phyloP scores from a whole-genome alignment of 805 yeast genomes.

The Saccharomycopsis fibuligera region DNA sequence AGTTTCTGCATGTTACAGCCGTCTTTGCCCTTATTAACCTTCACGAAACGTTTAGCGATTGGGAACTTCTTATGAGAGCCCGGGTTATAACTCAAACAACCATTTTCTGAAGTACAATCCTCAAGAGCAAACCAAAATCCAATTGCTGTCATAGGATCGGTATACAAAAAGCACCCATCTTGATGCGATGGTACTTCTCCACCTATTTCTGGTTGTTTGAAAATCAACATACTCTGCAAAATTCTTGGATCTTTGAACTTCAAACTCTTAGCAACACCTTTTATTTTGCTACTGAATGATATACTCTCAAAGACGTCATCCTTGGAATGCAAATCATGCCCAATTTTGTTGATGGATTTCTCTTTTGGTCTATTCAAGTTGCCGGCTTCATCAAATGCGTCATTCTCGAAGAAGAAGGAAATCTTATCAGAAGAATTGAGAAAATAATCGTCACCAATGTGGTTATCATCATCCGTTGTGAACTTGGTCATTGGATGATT shows the following conservation, averaged over 20 bases:
- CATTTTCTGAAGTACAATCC: constrained; percentile 60
- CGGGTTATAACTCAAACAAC: constrained; percentile 63
- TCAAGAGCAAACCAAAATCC: constrained; percentile 83
- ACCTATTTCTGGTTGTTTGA: constrained; percentile 70
- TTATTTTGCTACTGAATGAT: constrained; percentile 46
- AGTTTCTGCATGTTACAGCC: constrained; percentile 32
- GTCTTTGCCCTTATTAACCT: constrained; percentile 48
- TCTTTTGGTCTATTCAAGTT: constrained; percentile 49
- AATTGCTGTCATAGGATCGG: constrained; percentile 62
- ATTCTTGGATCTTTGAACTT: constrained; percentile 61
- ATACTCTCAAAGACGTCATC: constrained; percentile 42
- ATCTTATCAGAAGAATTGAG: constrained; percentile 63
- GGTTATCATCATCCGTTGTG: constrained; percentile 53
- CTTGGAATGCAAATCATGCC: constrained; percentile 65
- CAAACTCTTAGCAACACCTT: constrained; percentile 45
- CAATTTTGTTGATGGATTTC: constrained; percentile 65
- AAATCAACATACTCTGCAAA: constrained; percentile 71
- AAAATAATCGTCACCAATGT: constrained; percentile 70
- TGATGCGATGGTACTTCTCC: constrained; percentile 74
- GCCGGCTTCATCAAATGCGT: constrained; percentile 45
- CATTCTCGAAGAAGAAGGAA: constrained; percentile 63
- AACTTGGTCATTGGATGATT: constrained; percentile 67
- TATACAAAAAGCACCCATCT: constrained; percentile 67
- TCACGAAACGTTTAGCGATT: constrained; percentile 57
- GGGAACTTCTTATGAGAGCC: constrained; percentile 60